These are phyloP conservation scores for Clavariopsis aquatica DNA, from an alignment of 495 filamentous ascomycete species.

Conservation along the genomic window DNA sequence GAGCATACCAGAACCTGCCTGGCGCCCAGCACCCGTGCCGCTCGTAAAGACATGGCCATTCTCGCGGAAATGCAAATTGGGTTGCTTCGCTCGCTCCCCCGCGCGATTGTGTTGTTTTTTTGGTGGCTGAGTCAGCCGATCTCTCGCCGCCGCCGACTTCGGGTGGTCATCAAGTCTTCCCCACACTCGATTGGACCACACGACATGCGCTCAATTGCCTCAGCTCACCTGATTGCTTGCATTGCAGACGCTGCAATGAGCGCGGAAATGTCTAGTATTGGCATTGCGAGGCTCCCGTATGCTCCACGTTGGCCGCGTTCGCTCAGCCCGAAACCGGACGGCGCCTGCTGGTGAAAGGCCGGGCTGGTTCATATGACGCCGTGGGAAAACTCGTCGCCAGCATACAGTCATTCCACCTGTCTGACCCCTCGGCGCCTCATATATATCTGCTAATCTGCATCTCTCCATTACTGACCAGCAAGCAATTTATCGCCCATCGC, in stretches of 20 bases:
- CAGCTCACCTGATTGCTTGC: background rate
- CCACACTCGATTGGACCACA: constrained; percentile 18
- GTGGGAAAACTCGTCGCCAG: background rate
- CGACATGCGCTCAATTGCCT: constrained; percentile 14
- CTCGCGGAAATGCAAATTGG: constrained; percentile 2
- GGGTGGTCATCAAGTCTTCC: constrained; percentile 20
- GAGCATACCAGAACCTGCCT: constrained; percentile 27
- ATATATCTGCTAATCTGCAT: background rate
- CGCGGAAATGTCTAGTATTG: background rate
- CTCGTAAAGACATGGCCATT: constrained; percentile 36
- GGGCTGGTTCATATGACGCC: constrained; percentile 13
- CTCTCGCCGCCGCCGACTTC: constrained; percentile 18
- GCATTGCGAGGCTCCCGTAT: background rate
- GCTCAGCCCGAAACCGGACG: constrained; percentile 27
- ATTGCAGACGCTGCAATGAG: constrained; percentile 5
- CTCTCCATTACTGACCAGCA: background rate
- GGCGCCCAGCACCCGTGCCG: constrained; percentile 24
- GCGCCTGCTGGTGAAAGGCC: constrained; percentile 1
- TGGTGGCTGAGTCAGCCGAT: constrained; percentile 9
- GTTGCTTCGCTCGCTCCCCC: too few species aligned
- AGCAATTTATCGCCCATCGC: background rate
- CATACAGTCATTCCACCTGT: constrained; percentile 1
- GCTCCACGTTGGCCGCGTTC: constrained; percentile 4
- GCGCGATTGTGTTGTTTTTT: constrained; percentile 32
- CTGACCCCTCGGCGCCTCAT: background rate